Base-by-base conservation (phyloP, 2,329 filamentous ascomycete species). In the Pseudogymnoascus sp. region DNA sequence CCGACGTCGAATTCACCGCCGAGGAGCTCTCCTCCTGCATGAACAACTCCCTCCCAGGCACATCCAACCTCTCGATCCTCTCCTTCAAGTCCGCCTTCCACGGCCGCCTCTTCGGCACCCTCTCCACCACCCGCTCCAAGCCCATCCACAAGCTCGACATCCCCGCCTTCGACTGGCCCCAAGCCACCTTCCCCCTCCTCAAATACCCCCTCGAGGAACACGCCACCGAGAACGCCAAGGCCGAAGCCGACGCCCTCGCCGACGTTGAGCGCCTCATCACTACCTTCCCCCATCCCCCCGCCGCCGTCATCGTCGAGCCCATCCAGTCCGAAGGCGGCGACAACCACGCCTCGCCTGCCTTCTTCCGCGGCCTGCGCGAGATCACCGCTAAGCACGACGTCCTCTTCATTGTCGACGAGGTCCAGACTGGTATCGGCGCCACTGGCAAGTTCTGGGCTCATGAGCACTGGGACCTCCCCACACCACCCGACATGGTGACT, bases 361-460 rank as follows among this genome's bases (percentile, higher is more conserved):
- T 92, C 81, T 93, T 93, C 86, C 84, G 81, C 66, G 87, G 87
- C 53, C 84, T 93, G 33, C 86, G 90, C 61, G 84, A 84, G 36
- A 79, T 93, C 65, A 92, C 89, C 35, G 82, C 85, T 71, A 86
- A 85, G 72, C 82, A 88, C 76, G 80, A 86, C 65, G 82, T 90
- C 36, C 82, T 90, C 67, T 78, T 93, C 75, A 93, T 93, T 70
- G 89, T 91, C 63, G 90, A 93, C 72, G 90, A 93, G 76, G 90
- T 93, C 35, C 90, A 93, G 76, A 93, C 90, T 17, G 89, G 89
- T 73, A 86, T 93, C 61, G 90, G 90, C 71, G 89, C 90, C n/a
- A 93, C 90, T 0, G 90, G 90, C 65, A 90, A 89, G 72, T 92
- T 93, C 83, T 93, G 90, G 90, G 90, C 88, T 13, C 90, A 93